Percentiles rank a stretch among this genome's conserved stretches.
Evolutionary conservation across 2,329 filamentous ascomycete species (phyloP).

Genomic region (Fusarium sp.): DNA sequence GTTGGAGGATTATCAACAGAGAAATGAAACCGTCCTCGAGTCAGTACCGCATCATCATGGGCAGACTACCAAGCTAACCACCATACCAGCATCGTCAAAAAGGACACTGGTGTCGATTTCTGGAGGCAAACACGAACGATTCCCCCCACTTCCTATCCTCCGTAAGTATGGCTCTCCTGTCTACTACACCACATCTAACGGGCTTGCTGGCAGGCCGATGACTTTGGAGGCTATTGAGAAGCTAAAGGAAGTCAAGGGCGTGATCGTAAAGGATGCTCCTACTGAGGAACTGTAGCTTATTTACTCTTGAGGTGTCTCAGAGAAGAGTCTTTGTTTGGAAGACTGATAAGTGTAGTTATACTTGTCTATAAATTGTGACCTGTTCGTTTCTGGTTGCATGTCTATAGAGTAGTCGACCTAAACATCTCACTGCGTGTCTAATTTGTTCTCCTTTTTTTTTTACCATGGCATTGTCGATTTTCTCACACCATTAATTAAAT

Average conservation of each 20-base stretch:
- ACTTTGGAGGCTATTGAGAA: slow-evolving; percentile 11
- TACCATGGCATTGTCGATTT: fast-evolving
- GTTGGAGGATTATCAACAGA: slow-evolving; percentile 6
- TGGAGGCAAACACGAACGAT: slow-evolving; percentile 6
- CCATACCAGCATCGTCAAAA: neutral
- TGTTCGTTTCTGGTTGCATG: fast-evolving
- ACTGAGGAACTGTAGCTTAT: neutral
- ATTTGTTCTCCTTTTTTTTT: neutral
- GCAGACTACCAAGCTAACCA: neutral
- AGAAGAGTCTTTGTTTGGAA: fast-evolving
- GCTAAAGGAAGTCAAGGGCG: neutral
- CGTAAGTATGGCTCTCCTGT: neutral
- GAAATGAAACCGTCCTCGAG: neutral
- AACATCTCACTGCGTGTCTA: too few species aligned
- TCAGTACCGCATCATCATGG: fast-evolving
- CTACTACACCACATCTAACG: fast-evolving
- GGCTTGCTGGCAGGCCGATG: neutral
- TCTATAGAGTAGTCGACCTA: fast-evolving
- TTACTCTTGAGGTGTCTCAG: fast-evolving
- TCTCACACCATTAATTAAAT: fast-evolving
- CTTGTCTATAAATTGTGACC: neutral
- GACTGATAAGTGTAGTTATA: neutral
- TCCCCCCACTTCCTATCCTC: slow-evolving; percentile 11
- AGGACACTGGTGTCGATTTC: neutral
- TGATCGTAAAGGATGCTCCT: neutral